A percentile compares a stretch with the other conserved stretches of the same genome.
Conservation (phyloP, 1,284 basidiomycete genomes). For the Quambalaria eucalypti region DNA sequence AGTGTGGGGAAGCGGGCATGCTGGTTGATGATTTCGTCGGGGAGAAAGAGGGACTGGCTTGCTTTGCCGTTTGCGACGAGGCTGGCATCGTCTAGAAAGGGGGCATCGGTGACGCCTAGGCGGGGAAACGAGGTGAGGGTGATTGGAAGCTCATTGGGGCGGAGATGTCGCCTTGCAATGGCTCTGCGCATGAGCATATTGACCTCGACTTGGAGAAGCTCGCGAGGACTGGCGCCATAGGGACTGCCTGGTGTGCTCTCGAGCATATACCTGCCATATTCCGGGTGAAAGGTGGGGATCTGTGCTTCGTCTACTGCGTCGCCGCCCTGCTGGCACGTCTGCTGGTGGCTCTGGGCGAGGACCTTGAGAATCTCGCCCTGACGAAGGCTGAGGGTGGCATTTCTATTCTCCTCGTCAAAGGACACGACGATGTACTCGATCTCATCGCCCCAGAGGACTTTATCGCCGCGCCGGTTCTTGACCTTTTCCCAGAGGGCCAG, state of each 20-base stretch:
- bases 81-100: slow-evolving; percentile 77
- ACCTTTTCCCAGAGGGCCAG: slow-evolving; percentile 81
- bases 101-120: slow-evolving; percentile 66
- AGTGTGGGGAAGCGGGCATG: slow-evolving; percentile 97
- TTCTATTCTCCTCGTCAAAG: slow-evolving; percentile 68
- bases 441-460: slow-evolving; percentile 98
- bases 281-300: slow-evolving; percentile 89
- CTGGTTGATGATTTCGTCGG: slow-evolving; percentile 90
- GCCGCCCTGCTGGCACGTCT: slow-evolving; percentile 54
- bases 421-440: slow-evolving; percentile 93
- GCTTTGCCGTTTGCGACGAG: slow-evolving; percentile 67
- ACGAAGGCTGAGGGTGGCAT: slow-evolving; percentile 77
- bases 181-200: slow-evolving; percentile 83
- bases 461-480: slow-evolving; percentile 84
- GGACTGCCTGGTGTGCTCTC: slow-evolving; percentile 94
- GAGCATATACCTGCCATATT: slow-evolving; percentile 97
- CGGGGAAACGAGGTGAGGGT: slow-evolving; percentile 93
- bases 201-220: slow-evolving; percentile 77
- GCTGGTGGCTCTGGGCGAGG: slow-evolving; percentile 49
- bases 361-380: slow-evolving; percentile 88
- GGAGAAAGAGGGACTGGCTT: slow-evolving; percentile 84
- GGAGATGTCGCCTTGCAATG: slow-evolving; percentile 74
- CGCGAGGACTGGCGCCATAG: slow-evolving; percentile 74
- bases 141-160: slow-evolving; percentile 76
- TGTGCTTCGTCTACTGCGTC: slow-evolving; percentile 53